Evolutionary conservation across 2,329 filamentous ascomycete species (phyloP), one percentile per base, ranked within the genome.

Genomic region (Knufia petricola): DNA sequence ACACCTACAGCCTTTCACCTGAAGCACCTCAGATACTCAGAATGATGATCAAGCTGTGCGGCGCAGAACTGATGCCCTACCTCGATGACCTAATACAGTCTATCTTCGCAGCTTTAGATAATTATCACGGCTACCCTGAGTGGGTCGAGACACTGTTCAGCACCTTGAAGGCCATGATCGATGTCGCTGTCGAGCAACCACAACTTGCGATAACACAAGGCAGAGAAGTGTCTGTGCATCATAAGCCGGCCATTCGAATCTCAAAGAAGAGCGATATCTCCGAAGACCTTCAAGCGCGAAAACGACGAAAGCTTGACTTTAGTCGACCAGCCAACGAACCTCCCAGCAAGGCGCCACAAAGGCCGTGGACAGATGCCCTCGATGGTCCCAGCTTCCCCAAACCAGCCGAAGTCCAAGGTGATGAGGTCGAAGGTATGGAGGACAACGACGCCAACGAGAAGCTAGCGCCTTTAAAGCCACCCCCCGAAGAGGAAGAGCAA

Each of bases 11-110:
- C 55, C 83, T 96, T 46, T 90, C 88, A 0, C 89, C 90, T 1
- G 85, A 94, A 54, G 88, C 87, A 2, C 88, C 89, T 2, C 85
- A 90, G 57, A 92, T 96, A 1, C 68, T 98, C 42, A 76, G 84
- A 4, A 95, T 98, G 89, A 94, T 96, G 85, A 81, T 96, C 52
- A 81, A 79, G 21, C 75, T 98, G 12, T 87, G 88, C 15, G 92
- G 92, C 0, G 81, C 88, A 1, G 75, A 75, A 6, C 65, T 98
- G 19, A 74, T 98, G 9, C 88, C 89, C 0, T 95, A 89, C 61
- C 71, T 98, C 1, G 90, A 96, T 60, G 92, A 98, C 61, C 79
- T 95, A 1, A 81, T 96, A 2, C 84, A 82, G 3, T 90, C 87
- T 0, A 87, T 98, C 32, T 96, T 98, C 63, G 84, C 85, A 0